These are phyloP conservation scores for Cercospora sojina DNA, from an alignment of 2,329 filamentous ascomycete genomes.

Conservation along the genomic window DNA sequence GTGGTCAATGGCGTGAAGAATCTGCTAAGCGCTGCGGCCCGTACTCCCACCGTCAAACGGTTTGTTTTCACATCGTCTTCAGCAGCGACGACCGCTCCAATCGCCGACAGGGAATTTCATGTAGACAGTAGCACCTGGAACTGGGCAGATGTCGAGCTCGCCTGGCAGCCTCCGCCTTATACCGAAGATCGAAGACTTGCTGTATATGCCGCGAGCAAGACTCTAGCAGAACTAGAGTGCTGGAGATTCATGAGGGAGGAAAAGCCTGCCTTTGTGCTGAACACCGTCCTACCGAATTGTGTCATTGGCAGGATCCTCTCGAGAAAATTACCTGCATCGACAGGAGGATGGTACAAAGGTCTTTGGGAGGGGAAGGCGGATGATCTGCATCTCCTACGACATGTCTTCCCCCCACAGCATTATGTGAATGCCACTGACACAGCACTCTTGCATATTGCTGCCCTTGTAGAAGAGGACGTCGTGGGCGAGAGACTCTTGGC, in stretches of 20 bases:
- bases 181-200: background rate
- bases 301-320: background rate
- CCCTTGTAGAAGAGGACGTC: background rate
- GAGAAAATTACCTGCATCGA: background rate
- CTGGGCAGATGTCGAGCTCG: slow-evolving; percentile 3
- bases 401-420: background rate
- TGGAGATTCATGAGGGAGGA: slow-evolving; percentile 4
- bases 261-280: background rate
- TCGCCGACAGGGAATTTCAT: background rate
- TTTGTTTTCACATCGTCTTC: slow-evolving; percentile 7
- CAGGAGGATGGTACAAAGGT: slow-evolving; percentile 2
- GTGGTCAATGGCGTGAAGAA: slow-evolving; percentile 3
- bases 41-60: background rate
- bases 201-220: slow-evolving; percentile 5
- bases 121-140: background rate
- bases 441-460: slow-evolving; percentile 7
- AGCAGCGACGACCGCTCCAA: background rate
- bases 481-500: slow-evolving; percentile 1
- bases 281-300: slow-evolving; percentile 3
- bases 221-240: background rate
- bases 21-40: slow-evolving; percentile 1
- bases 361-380: background rate
- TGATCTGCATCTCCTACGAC: background rate
- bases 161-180: background rate
- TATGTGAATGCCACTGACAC: slow-evolving; percentile 1